Evolutionary conservation across 202 grass and related monocot genomes (phyloP).

Genomic region (Schoenoplectus tabernaemontani): DNA sequence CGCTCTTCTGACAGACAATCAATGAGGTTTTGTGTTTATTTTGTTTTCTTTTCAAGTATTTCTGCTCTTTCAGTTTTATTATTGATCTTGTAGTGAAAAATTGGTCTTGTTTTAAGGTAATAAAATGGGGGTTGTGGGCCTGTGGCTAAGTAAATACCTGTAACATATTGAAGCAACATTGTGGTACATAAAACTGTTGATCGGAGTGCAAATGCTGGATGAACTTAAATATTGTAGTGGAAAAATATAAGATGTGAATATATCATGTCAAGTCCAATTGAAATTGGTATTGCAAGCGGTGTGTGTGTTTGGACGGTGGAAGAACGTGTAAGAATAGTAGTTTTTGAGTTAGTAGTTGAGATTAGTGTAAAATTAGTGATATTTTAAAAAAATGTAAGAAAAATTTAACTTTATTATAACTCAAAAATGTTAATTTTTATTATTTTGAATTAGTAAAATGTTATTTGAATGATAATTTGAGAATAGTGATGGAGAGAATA

Average conservation of each 20-base stretch:
- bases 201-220: neutral
- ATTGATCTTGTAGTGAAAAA: neutral
- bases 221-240: neutral
- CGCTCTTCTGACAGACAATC: neutral
- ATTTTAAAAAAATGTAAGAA: too few relatives aligned
- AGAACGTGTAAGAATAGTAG: too few relatives aligned
- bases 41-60: neutral
- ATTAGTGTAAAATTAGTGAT: too few relatives aligned
- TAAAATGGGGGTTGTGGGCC: neutral
- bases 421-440: too few relatives aligned
- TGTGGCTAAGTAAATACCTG: neutral
- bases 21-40: constrained; percentile 1
- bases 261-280: neutral
- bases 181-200: neutral
- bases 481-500: too few relatives aligned
- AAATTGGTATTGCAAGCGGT: too few relatives aligned
- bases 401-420: too few relatives aligned
- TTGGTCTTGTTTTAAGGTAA: neutral
- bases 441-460: too few relatives aligned
- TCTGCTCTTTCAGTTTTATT: neutral
- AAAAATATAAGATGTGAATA: neutral
- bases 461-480: too few relatives aligned
- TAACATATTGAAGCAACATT: neutral
- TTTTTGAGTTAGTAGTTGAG: too few relatives aligned
- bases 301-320: too few relatives aligned